phyloP scores from a whole-genome alignment of 2,329 filamentous ascomycete species.

The Sporothrix brunneoviolacea region DNA sequence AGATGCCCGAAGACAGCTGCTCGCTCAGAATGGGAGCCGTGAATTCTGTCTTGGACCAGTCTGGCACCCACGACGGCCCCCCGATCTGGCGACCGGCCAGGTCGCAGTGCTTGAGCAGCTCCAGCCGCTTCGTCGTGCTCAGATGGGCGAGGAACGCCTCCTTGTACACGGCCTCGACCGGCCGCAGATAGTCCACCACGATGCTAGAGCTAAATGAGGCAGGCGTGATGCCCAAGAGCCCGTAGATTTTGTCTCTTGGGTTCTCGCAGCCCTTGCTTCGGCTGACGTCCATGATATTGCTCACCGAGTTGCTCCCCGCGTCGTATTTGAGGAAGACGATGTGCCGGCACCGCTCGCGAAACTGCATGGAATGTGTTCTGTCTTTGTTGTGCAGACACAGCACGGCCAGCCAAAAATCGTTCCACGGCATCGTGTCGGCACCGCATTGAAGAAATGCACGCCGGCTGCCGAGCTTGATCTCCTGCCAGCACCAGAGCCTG shows the following conservation, averaged over 20 bases:
- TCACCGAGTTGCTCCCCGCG: slow-evolving; percentile 2
- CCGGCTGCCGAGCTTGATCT: neutral
- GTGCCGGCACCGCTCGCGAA: slow-evolving; percentile 4
- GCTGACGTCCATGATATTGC: slow-evolving; percentile 6
- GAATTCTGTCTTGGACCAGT: slow-evolving; percentile 7
- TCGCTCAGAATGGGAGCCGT: slow-evolving; percentile 4
- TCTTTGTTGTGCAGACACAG: slow-evolving; percentile 9
- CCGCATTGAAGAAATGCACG: neutral
- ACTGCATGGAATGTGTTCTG: slow-evolving; percentile 6
- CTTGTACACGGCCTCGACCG: slow-evolving; percentile 1
- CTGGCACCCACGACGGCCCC: slow-evolving; percentile 7
- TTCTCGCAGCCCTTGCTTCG: slow-evolving; percentile 7
- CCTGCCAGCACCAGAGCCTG: slow-evolving; percentile 7
- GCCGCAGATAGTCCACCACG: slow-evolving; percentile 1
- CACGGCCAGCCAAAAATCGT: too few relatives aligned
- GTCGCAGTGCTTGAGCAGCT: slow-evolving; percentile 5
- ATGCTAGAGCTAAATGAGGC: neutral
- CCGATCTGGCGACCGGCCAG: neutral
- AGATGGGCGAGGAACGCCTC: slow-evolving; percentile 1
- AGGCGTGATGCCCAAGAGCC: slow-evolving; percentile 4
- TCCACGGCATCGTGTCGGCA: neutral
- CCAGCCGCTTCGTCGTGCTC: neutral
- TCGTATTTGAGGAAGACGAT: slow-evolving; percentile 6
- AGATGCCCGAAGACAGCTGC: slow-evolving; percentile 3
- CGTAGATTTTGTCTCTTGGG: slow-evolving; percentile 8